Conservation (phyloP, 192 early-diverging fungal species). For the Coemansia sp. region DNA sequence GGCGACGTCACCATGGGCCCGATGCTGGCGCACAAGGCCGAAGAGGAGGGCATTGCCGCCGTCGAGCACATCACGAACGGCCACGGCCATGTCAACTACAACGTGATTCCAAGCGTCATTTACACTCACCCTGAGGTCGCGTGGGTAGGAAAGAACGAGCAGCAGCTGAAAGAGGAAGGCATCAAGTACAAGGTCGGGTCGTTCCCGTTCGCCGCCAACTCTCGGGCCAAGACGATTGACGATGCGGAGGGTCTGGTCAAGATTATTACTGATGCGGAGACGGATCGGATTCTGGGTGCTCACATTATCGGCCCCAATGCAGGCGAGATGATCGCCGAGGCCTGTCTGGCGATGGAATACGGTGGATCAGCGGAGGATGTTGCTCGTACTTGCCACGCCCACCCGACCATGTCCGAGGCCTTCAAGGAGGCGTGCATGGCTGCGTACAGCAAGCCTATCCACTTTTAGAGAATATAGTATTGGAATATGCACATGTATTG, state of each 20-base stretch:
- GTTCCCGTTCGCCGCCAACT: slow-evolving; percentile 97
- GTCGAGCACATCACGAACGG: slow-evolving; percentile 90
- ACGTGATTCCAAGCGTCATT: slow-evolving; percentile 95
- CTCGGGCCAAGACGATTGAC: slow-evolving; percentile 94
- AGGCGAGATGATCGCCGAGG: slow-evolving; percentile 99
- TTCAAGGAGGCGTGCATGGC: slow-evolving; percentile 99
- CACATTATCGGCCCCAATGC: slow-evolving; percentile 99
- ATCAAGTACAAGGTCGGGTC: slow-evolving; percentile 86
- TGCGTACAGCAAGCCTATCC: slow-evolving; percentile 77
- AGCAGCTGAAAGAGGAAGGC: slow-evolving; percentile 83
- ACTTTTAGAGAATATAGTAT: slow-evolving; percentile 55
- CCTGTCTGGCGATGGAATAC: slow-evolving; percentile 96
- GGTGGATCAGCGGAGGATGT: slow-evolving; percentile 97
- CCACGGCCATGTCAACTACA: slow-evolving; percentile 98
- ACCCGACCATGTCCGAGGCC: slow-evolving; percentile 95
- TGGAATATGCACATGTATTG: background rate
- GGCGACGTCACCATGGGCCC: slow-evolving; percentile 96
- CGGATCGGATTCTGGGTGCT: slow-evolving; percentile 93
- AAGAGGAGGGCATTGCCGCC: slow-evolving; percentile 98
- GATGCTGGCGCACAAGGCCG: slow-evolving; percentile 99
- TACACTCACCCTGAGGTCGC: slow-evolving; percentile 99
- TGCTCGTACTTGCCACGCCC: slow-evolving; percentile 95
- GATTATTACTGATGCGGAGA: slow-evolving; percentile 93
- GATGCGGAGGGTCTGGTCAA: slow-evolving; percentile 95
- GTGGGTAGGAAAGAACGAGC: slow-evolving; percentile 97